Base-by-base conservation (phyloP, 1,284 basidiomycete genomes). In the Somion occarium region DNA sequence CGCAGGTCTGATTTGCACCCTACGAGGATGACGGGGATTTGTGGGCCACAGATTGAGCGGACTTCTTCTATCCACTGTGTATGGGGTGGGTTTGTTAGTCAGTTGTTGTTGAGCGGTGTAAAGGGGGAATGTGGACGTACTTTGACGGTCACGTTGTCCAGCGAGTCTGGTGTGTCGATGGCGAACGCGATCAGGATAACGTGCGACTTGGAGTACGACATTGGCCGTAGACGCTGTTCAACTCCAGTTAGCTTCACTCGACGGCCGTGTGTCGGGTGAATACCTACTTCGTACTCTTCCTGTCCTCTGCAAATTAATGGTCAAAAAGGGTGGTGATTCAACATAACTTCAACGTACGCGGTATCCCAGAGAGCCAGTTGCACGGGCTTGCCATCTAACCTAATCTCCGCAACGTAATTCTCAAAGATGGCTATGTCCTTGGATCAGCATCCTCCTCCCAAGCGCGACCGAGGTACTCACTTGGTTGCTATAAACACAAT, bases 401-500 rank as follows among this genome's bases (percentile, higher is more conserved):
- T 80, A 64, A 99, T 97, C 74, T 98, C 96, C 44, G 96, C 95
- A 54, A 98, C 95, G 70, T 98, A 99, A 69, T 98, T 99, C 73
- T 97, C 94, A 64, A 97, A 97, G 50, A 97, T 93, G 51, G 93
- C 91, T 86, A 73, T 53, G 30, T 34, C 7, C 7, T 7, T 34
- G 30, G 30, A 34, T 7, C 15, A 34, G 15, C 7, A 13, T 23
- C 26, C 15, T 27, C 42, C 7, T 41, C 7, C 37, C n/a, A 7
- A n/a, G 24, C 5, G 11, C 2, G 20, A 5, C 9, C 3, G 11
- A 5, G 3, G 18, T 5, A 63, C 67, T 54, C 38, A 69, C 67
- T 69, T 2, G 67, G 67, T 66, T 69, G 66, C 67, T 69, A 38
- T 2, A 50, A 19, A 26, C 19, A 26, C 27, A n/a, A 37, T n/a